These are phyloP conservation scores for Phylloporus sp. DNA, from an alignment of 768 basidiomycete genomes.

Conservation along the genomic window DNA sequence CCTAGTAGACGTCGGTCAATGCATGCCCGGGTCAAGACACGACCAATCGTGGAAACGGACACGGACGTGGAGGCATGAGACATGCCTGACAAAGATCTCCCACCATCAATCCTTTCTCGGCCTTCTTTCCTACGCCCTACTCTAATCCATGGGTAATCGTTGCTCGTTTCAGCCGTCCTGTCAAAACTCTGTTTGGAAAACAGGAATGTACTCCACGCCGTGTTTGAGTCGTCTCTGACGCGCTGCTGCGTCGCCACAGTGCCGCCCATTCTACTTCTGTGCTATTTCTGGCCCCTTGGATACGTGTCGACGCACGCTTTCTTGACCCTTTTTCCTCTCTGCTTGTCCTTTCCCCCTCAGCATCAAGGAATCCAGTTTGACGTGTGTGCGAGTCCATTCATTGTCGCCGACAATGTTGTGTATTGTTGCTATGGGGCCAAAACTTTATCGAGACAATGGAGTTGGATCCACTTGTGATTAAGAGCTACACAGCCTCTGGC, in stretches of 20 bases:
- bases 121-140: neutral
- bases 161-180: neutral
- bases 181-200: neutral
- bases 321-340: neutral
- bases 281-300: neutral
- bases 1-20: neutral
- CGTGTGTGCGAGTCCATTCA: neutral
- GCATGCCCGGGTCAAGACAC: neutral
- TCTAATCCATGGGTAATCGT: neutral
- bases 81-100: conserved; percentile 1
- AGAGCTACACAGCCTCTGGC: neutral
- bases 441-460: neutral
- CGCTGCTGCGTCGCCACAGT: neutral
- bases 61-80: conserved; percentile 1
- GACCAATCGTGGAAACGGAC: conserved; percentile 8
- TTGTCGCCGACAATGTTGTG: neutral
- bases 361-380: neutral
- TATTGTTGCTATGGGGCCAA: neutral
- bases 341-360: neutral
- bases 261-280: neutral
- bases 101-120: conserved; percentile 3
- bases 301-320: neutral
- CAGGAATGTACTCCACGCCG: neutral
- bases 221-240: neutral
- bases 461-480: neutral